Base-by-base conservation (phyloP, 1,284 basidiomycete genomes). In the Mycena citricolor region DNA sequence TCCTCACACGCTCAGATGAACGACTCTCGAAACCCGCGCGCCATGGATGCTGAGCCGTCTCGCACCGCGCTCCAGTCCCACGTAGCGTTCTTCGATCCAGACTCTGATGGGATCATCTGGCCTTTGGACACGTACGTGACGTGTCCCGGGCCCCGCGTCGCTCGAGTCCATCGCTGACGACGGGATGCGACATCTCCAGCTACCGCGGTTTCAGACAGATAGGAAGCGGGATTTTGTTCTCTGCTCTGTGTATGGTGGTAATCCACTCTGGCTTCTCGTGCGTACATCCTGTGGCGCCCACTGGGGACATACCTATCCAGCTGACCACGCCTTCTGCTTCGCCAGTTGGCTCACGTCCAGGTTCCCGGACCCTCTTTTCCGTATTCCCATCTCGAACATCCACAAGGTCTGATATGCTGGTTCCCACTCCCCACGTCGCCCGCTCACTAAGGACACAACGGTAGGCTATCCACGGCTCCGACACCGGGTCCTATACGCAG, bases 81-180 rank as follows among this genome's bases (percentile, higher is more conserved):
- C 50, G 65, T 70, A 52, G 66, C 64, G n/a, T 77, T 73, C 61
- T 77, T 76, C 48, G 74, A 76, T 59, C 54, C 52, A 16, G 74
- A 74, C 56, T 47, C 51, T 22, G 76, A 78, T 54, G 76, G 75
- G n/a, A 59, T 76, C 28, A 74, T 79, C 43, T 77, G 73, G 71
- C 76, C 76, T 3, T 53, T 41, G 14, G 74, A 79, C 55, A 79
- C 76, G 57, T 74, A 44, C 47, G 63, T 59, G 11, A 17, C 13
- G 17, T 31, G 11, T 23, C 10, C 19, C n/a, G 19, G 19, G n/a
- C 11, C 41, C 16, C 31, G n/a, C n/a, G n/a, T n/a, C n/a, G n/a
- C n/a, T n/a, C n/a, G n/a, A n/a, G n/a, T n/a, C n/a, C n/a, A n/a
- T n/a, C n/a, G n/a, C n/a, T n/a, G n/a, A n/a, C n/a, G n/a, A n/a